These are phyloP conservation scores for Penicillium polonicum DNA, from an alignment of 2,329 filamentous ascomycete species.

Conservation along the genomic window DNA sequence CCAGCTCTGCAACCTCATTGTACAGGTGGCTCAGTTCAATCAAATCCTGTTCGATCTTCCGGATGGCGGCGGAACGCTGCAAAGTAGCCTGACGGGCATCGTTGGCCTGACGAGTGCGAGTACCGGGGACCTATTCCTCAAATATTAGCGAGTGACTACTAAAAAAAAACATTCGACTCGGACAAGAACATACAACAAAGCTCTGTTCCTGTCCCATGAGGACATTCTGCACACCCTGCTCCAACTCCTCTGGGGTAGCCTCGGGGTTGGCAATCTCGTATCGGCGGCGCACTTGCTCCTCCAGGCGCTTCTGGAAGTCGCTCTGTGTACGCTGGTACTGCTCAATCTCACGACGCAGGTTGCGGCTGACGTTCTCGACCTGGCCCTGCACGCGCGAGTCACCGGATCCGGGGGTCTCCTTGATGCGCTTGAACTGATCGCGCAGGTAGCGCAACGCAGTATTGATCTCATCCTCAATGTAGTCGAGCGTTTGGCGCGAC, in stretches of 20 bases:
- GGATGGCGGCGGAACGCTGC: slow-evolving; percentile 80
- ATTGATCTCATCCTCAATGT: slow-evolving; percentile 76
- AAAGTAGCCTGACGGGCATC: slow-evolving; percentile 76
- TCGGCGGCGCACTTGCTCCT: slow-evolving; percentile 82
- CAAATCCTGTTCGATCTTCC: slow-evolving; percentile 90
- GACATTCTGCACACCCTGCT: slow-evolving; percentile 69
- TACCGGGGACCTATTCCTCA: slow-evolving; percentile 32
- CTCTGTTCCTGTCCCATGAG: slow-evolving; percentile 68
- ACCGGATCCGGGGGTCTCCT: slow-evolving; percentile 74
- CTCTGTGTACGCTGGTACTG: slow-evolving; percentile 78
- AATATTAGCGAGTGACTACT: not conserved
- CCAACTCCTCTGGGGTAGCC: slow-evolving; percentile 74
- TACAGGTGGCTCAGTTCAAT: slow-evolving; percentile 83
- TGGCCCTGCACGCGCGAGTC: slow-evolving; percentile 73
- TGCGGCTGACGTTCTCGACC: slow-evolving; percentile 75
- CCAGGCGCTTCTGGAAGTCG: slow-evolving; percentile 73
- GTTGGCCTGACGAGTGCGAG: slow-evolving; percentile 68
- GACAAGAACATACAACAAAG: slow-evolving; percentile 66
- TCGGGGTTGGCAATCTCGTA: slow-evolving; percentile 87
- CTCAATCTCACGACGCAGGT: slow-evolving; percentile 77
- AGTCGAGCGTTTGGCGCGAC: slow-evolving; percentile 68
- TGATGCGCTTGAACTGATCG: slow-evolving; percentile 76
- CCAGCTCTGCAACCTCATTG: slow-evolving; percentile 80
- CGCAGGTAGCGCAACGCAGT: slow-evolving; percentile 75
- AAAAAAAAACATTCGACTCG: not conserved